Evolutionary conservation across 1,284 basidiomycete genomes (phyloP).

Genomic region (Lentinula novae-zelandiae): DNA sequence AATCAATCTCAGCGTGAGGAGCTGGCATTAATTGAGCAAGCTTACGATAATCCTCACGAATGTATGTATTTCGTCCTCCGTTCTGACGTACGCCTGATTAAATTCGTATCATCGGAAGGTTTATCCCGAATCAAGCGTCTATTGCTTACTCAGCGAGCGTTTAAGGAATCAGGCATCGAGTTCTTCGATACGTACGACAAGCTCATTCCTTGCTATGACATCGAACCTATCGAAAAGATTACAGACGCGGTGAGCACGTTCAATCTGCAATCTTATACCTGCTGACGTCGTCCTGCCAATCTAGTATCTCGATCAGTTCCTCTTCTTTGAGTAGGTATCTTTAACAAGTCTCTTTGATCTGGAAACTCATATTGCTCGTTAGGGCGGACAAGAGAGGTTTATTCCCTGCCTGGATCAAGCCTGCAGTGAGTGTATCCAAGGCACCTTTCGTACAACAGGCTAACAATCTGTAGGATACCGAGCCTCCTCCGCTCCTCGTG

Average conservation of each 20-base stretch:
- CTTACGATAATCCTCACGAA: conserved; percentile 93
- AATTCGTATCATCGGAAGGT: conserved; percentile 34
- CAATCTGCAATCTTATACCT: not conserved
- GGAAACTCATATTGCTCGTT: conserved; percentile 26
- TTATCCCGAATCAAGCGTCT: conserved; percentile 95
- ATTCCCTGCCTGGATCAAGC: conserved; percentile 98
- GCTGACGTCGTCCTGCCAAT: conserved; percentile 19
- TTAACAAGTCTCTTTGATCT: conserved; percentile 15
- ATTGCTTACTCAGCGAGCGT: conserved; percentile 91
- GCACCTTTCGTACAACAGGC: not conserved
- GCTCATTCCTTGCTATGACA: conserved; percentile 96
- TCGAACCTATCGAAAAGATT: conserved; percentile 98
- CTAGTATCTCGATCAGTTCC: conserved; percentile 87
- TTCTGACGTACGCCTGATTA: not conserved
- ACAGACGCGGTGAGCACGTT: conserved; percentile 76
- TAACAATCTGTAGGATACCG: conserved; percentile 62
- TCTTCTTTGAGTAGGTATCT: conserved; percentile 69
- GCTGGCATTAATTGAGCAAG: conserved; percentile 93
- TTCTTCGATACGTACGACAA: conserved; percentile 97
- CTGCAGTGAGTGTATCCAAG: conserved; percentile 46
- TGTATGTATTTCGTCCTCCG: conserved; percentile 39
- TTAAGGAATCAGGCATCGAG: conserved; percentile 97
- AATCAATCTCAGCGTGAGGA: conserved; percentile 98
- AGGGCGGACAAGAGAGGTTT: conserved; percentile 95
- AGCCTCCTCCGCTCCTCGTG: conserved; percentile 92